Base-by-base conservation (phyloP, 2,329 filamentous ascomycete species). In the Ramichloridium luteum region DNA sequence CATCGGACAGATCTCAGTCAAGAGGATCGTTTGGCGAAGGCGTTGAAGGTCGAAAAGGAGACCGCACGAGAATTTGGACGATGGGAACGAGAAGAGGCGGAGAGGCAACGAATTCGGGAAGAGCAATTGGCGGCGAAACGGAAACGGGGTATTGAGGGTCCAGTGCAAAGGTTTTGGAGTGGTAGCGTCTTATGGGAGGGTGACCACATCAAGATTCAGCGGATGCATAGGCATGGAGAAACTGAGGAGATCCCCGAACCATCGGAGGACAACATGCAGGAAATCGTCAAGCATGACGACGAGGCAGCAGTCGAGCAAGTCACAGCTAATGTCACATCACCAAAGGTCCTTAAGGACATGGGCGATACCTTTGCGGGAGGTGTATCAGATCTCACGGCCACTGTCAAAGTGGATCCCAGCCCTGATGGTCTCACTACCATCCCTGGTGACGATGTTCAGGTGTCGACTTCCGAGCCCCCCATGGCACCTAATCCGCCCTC, bases 31-130 rank as follows among this genome's bases (percentile, higher is more conserved):
- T 38, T 53, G 26, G 46, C 43, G 18, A 47, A 43, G 36, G 49
- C 48, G 16, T 43, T 39, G 26, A 62, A 77, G 31, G 77, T 92
- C 5, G 90, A 96, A 58, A 79, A 80, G 56, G 68, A 77, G 47
- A 98, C 56, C 72, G 79, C 45, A n/a, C 44, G 92, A 83, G 66
- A 96, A 80, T 56, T 61, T 93, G 50, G 94, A 51, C 71, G 83
- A 34, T 96, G 88, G 86, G 86, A 96, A 56, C 80, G 84, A 55
- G 82, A 84, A 5, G 90, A 98, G 60, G 85, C 84, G 58, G 76
- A 80, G 53, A 75, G 88, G 36, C 80, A 86, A 44, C 83, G 88
- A 47, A 81, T 93, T 50, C 72, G 88, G 39, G 72, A 75, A 41
- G 80, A 77, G 25, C 88, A 80, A 58, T 65, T 96, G 28, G 85